A percentile compares a stretch with the other conserved stretches of the same genome.
These are phyloP conservation scores for Diutina sp. DNA, from an alignment of 1,139 yeast genomes.

Conservation along the genomic window DNA sequence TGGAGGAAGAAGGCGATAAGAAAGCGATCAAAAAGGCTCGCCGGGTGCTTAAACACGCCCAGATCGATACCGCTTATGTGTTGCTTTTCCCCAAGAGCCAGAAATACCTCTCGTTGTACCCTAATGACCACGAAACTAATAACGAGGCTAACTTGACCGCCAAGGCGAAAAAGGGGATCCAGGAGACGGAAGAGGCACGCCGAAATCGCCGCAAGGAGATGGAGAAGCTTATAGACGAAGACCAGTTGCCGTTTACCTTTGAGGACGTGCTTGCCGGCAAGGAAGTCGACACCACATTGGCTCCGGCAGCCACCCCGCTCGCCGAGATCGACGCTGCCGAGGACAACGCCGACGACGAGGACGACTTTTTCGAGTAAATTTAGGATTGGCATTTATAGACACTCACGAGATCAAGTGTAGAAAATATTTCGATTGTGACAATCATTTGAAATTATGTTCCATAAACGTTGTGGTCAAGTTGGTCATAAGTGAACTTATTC, in stretches of 20 bases:
- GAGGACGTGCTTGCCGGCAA: constrained; percentile 46
- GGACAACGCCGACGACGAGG: constrained; percentile 15
- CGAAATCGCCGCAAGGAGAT: constrained; percentile 37
- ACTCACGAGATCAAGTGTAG: neutral
- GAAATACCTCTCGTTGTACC: constrained; percentile 74
- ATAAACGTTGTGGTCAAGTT: no score
- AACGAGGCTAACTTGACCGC: constrained; percentile 14
- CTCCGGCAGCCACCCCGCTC: neutral
- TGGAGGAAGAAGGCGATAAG: constrained; percentile 26
- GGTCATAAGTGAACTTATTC: no score
- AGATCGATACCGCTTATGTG: constrained; percentile 66
- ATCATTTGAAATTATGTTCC: no score
- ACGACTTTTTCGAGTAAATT: constrained; percentile 29
- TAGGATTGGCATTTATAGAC: neutral
- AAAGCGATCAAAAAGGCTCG: constrained; percentile 42
- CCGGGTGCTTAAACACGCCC: constrained; percentile 41
- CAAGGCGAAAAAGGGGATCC: constrained; percentile 32
- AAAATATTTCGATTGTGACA: no score
- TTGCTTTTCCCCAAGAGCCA: constrained; percentile 66
- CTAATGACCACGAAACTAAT: constrained; percentile 19
- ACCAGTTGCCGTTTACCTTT: constrained; percentile 41
- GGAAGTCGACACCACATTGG: constrained; percentile 10
- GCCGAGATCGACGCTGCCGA: constrained; percentile 27
- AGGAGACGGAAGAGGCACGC: constrained; percentile 36
- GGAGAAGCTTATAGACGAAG: constrained; percentile 35